Conservation (phyloP, 2,329 filamentous ascomycete species). For the Sclerotinia minor region DNA sequence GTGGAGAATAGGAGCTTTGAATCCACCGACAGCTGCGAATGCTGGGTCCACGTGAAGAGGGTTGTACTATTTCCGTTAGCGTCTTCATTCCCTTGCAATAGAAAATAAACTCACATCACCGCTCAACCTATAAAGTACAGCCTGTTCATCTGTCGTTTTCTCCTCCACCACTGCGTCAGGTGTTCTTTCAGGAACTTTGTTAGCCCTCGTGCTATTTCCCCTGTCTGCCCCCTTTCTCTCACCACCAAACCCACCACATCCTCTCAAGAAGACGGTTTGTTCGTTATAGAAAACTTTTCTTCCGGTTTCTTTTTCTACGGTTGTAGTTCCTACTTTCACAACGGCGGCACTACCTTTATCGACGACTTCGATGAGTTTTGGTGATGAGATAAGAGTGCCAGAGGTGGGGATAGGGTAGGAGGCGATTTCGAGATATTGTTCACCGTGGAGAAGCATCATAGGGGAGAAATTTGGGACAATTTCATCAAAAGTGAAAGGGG, state of each 20-base stretch:
- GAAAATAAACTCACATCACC: slow-evolving; percentile 71
- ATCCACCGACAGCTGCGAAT: slow-evolving; percentile 93
- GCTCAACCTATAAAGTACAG: slow-evolving; percentile 86
- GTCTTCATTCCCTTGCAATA: no score
- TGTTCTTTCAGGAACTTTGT: slow-evolving; percentile 72
- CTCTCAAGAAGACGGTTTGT: slow-evolving; percentile 86
- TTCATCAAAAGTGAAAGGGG: slow-evolving; percentile 76
- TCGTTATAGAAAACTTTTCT: slow-evolving; percentile 98
- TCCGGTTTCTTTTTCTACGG: slow-evolving; percentile 79
- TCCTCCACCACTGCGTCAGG: slow-evolving; percentile 84
- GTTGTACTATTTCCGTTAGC: slow-evolving; percentile 32
- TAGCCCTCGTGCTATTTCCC: slow-evolving; percentile 75
- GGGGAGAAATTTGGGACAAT: slow-evolving; percentile 95
- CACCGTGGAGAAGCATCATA: slow-evolving; percentile 98
- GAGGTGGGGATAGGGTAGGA: slow-evolving; percentile 89
- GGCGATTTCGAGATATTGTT: slow-evolving; percentile 94
- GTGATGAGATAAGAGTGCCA: slow-evolving; percentile 72
- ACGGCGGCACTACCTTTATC: slow-evolving; percentile 93
- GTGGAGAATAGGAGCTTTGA: slow-evolving; percentile 91
- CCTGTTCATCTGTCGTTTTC: slow-evolving; percentile 85
- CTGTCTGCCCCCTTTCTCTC: slow-evolving; percentile 74
- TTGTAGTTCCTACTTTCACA: slow-evolving; percentile 76
- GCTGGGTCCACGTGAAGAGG: slow-evolving; percentile 93
- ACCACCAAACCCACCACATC: slow-evolving; percentile 87
- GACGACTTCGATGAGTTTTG: slow-evolving; percentile 85